These are phyloP conservation scores for Graphilbum fragrans DNA, from an alignment of 2,329 filamentous ascomycete genomes.

Conservation along the genomic window DNA sequence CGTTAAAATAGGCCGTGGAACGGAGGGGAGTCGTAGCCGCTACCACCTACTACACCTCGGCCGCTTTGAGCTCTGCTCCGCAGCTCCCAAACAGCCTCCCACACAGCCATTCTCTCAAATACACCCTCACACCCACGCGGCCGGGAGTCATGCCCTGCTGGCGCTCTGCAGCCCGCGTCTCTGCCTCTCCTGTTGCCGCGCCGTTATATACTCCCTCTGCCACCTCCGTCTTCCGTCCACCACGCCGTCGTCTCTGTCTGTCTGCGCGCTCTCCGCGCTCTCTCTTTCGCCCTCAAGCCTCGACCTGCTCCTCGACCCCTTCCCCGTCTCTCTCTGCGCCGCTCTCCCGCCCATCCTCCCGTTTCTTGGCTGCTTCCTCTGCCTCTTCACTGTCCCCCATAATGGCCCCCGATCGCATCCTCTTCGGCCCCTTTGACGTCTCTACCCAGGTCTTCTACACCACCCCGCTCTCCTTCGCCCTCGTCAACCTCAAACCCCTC, in stretches of 20 bases:
- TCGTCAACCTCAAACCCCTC: conserved; percentile 93
- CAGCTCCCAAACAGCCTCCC: too few species aligned
- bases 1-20: too few species aligned
- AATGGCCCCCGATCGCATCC: conserved; percentile 27
- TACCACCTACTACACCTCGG: too few species aligned
- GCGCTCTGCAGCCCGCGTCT: background rate
- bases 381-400: too few species aligned
- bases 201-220: background rate
- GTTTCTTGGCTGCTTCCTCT: background rate
- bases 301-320: background rate
- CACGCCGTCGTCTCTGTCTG: too few species aligned
- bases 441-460: conserved; percentile 81
- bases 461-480: conserved; percentile 68
- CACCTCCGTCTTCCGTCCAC: background rate
- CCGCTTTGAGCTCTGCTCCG: too few species aligned
- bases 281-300: too few species aligned
- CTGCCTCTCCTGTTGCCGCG: background rate
- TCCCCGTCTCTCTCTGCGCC: background rate
- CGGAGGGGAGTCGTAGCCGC: too few species aligned
- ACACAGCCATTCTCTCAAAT: too few species aligned
- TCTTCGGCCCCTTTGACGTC: conserved; percentile 68
- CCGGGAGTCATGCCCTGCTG: background rate
- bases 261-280: too few species aligned
- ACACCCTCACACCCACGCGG: too few species aligned
- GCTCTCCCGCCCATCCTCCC: background rate